These are phyloP conservation scores for Cicer pinnatifidum DNA, from an alignment of 306 rosid genomes.

Conservation along the genomic window DNA sequence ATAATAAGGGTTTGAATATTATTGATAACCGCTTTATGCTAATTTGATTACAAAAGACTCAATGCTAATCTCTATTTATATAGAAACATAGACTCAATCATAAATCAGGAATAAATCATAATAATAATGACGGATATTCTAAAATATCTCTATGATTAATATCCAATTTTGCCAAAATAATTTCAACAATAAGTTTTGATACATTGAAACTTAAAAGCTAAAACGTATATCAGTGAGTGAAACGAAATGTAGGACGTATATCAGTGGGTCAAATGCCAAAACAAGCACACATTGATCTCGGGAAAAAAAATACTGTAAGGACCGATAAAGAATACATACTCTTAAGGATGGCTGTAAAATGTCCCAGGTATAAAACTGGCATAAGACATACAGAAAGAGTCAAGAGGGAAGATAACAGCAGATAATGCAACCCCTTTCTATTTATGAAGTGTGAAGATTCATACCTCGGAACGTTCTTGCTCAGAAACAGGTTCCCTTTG, in stretches of 20 bases:
- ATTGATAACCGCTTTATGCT: no score
- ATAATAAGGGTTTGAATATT: no score
- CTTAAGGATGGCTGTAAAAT: slow-evolving; percentile 67
- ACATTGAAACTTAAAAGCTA: no score
- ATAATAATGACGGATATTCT: no score
- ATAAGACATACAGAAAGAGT: slow-evolving; percentile 45
- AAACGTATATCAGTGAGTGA: no score
- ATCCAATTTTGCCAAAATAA: neutral
- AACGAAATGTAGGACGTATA: no score
- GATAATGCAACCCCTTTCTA: slow-evolving; percentile 1
- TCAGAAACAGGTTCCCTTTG: slow-evolving; percentile 69
- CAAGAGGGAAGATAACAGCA: slow-evolving; percentile 23
- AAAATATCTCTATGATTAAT: no score
- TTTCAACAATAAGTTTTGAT: neutral
- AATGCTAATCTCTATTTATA: no score
- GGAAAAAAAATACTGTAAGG: neutral
- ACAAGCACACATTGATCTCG: neutral
- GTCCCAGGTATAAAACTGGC: slow-evolving; percentile 74
- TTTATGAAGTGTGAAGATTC: neutral
- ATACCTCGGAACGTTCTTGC: slow-evolving; percentile 70
- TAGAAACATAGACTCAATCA: no score
- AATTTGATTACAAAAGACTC: no score
- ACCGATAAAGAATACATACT: slow-evolving; percentile 51
- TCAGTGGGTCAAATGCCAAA: neutral
- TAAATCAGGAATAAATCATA: no score